Percentiles rank a stretch among this genome's conserved stretches.
These are phyloP conservation scores for Colletotrichum acutatum DNA, from an alignment of 2,329 filamentous ascomycete species.

Conservation along the genomic window DNA sequence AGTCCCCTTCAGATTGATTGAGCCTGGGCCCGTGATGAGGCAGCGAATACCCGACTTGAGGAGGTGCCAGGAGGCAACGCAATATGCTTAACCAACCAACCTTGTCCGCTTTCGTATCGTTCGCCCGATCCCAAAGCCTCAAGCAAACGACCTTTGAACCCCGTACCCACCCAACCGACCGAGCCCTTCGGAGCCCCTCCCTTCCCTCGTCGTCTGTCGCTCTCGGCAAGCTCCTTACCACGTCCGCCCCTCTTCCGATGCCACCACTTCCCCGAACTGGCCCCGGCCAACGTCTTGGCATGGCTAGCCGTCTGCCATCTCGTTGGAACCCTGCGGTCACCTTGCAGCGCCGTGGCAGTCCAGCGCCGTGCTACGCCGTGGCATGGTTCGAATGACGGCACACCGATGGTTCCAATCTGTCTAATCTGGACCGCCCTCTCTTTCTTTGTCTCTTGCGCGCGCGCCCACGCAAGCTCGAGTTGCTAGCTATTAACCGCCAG, in stretches of 20 bases:
- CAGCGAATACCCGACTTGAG: not conserved
- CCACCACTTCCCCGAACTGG: constrained; percentile 26
- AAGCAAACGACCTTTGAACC: constrained; percentile 11
- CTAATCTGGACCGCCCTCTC: too few relatives aligned
- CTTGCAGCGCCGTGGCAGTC: constrained; percentile 23
- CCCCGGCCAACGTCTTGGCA: constrained; percentile 26
- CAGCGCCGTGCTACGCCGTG: constrained; percentile 20
- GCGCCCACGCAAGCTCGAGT: not conserved
- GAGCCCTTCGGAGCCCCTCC: not conserved
- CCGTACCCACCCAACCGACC: constrained; percentile 9
- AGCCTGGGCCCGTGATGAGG: constrained; percentile 3
- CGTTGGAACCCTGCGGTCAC: constrained; percentile 27
- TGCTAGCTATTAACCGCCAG: constrained; percentile 6
- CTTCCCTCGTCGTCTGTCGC: constrained; percentile 47
- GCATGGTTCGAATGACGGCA: constrained; percentile 11
- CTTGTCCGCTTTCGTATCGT: constrained; percentile 20
- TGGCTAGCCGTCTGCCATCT: constrained; percentile 24
- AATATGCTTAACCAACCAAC: constrained; percentile 30
- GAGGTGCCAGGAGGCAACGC: constrained; percentile 15
- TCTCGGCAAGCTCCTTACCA: constrained; percentile 52
- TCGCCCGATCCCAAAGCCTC: constrained; percentile 14
- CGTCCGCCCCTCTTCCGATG: constrained; percentile 27
- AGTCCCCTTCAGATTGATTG: constrained; percentile 24
- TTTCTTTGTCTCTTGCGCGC: not conserved
- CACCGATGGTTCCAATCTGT: constrained; percentile 8